phyloP scores from a whole-genome alignment of 2,329 filamentous ascomycete genomes.

The Pseudopithomyces chartarum region DNA sequence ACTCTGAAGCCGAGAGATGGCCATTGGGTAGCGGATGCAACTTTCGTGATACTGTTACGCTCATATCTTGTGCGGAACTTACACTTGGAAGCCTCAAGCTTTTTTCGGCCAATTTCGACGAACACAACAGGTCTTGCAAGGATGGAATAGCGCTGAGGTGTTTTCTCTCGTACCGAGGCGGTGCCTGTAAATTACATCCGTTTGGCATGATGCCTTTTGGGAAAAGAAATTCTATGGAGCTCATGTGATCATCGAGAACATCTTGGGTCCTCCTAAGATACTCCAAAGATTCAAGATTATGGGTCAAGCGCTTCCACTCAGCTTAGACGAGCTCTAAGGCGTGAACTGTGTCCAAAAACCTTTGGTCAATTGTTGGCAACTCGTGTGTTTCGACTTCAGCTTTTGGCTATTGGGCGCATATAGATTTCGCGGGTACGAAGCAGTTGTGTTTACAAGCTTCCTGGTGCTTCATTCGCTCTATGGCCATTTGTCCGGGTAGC shows the following conservation, averaged over 20 bases:
- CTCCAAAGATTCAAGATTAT: constrained; percentile 53
- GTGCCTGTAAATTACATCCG: too few relatives aligned
- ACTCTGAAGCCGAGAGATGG: not conserved
- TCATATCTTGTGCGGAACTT: too few relatives aligned
- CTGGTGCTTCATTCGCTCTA: constrained; percentile 29
- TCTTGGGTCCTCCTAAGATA: constrained; percentile 53
- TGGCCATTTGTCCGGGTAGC: constrained; percentile 33
- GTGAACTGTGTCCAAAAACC: constrained; percentile 40
- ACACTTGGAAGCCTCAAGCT: too few relatives aligned
- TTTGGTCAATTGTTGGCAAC: constrained; percentile 29
- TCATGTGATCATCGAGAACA: constrained; percentile 23
- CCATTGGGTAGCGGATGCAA: not conserved
- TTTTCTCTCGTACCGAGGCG: too few relatives aligned
- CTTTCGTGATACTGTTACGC: too few relatives aligned
- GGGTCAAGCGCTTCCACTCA: constrained; percentile 56
- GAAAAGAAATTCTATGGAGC: too few relatives aligned
- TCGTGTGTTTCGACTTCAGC: constrained; percentile 34
- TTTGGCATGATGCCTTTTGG: too few relatives aligned
- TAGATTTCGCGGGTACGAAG: constrained; percentile 45
- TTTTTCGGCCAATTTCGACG: too few relatives aligned
- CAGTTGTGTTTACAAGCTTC: constrained; percentile 36
- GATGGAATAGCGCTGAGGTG: too few relatives aligned
- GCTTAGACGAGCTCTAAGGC: constrained; percentile 49
- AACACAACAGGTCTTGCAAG: too few relatives aligned
- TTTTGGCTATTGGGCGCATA: constrained; percentile 48